Base-by-base conservation (phyloP, 768 basidiomycete species). In the Lactifluus echinatus region DNA sequence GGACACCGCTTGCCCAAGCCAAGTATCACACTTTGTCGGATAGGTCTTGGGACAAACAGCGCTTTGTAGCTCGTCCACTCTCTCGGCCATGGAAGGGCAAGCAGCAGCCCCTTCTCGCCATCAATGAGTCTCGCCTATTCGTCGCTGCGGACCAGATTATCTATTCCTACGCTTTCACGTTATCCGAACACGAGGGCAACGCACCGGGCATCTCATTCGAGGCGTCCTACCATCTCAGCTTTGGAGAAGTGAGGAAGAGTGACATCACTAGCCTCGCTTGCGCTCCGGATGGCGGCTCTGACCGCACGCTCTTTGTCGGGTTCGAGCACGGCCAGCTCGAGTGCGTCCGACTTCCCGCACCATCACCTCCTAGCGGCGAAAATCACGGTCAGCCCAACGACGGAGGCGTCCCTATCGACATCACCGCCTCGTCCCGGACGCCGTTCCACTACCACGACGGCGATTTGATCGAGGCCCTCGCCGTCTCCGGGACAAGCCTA, bases 271-370 rank as follows among this genome's bases (percentile, higher is more conserved):
- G 76, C 17, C 59, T 85, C 19, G 69, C 75, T 10, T 79, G 80
- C 55, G 64, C 76, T 29, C 71, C 73, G 7, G 80, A 81, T 58
- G 71, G 69, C 8, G 74, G 71, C 8, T 62, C 67, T 40, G 75
- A 81, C 58, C 67, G 70, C 28, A 76, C 73, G 0, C 66, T 83
- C n/a, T 74, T 75, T 62, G 70, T 84, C 14, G 84, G 79, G 2
- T 85, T 80, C 59, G 78, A 76, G 36, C 77, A 84, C 63, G 83
- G 85, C n/a, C 69, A 70, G 21, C 68, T 81, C 6, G 80, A 84
- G 61, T 76, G 72, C 50, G 65, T 85, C 55, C 40, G 55, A 49
- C 63, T 76, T 62, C 66, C n/a, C n/a, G n/a, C n/a, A n/a, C n/a
- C n/a, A n/a, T n/a, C 74, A 51, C 55, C 60, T 39, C 56, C 50